Evolutionary conservation across 164 flowering plant species (phyloP), one percentile per base, ranked within the genome.

Genomic region (Stephania japonica): DNA sequence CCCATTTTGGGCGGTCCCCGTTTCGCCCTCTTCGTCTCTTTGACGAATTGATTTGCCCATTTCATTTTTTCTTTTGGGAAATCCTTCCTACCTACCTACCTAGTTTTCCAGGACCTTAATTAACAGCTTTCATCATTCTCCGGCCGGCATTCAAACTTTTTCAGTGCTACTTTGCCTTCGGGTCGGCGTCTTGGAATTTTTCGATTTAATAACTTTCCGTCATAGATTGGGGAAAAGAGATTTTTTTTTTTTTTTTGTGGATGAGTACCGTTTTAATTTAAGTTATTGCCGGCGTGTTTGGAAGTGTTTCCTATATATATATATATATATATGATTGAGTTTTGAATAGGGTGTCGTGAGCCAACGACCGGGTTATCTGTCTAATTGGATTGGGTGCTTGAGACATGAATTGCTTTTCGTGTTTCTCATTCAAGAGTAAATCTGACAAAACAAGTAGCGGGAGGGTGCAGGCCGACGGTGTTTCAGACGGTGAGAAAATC

Each of bases 391-490:
- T 50, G 16, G 7, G 21, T 59, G n/a, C 24, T 59, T 59, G 64
- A 73, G 68, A 78, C 38, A 87, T 90, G 94, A 81, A 83, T 76
- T 88, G 91, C 78, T 85, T 90, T 81, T 62, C 89, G 8, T 88
- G 94, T 78, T 90, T 88, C 74, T 76, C 86, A 42, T 83, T 87
- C 11, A 85, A 82, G 53, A 85, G 75, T 76, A 85, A 76, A 71
- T 42, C 77, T 41, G 23, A 81, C 1, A 76, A 69, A 24, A 11
- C 43, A 38, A 69, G 67, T 63, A 13, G 1, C 26, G 67, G 68
- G 53, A 68, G 41, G 16, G 1, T 25, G 32, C 42, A 68, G 53
- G 26, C 43, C 10, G 27, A 47, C 25, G 24, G 27, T 24, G 42
- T 11, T 0, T 24, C 26, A n/a, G 6, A 59, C 9, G 21, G 38